phyloP scores from a whole-genome alignment of 305 asterid species.

The Fraxinus baroniana region DNA sequence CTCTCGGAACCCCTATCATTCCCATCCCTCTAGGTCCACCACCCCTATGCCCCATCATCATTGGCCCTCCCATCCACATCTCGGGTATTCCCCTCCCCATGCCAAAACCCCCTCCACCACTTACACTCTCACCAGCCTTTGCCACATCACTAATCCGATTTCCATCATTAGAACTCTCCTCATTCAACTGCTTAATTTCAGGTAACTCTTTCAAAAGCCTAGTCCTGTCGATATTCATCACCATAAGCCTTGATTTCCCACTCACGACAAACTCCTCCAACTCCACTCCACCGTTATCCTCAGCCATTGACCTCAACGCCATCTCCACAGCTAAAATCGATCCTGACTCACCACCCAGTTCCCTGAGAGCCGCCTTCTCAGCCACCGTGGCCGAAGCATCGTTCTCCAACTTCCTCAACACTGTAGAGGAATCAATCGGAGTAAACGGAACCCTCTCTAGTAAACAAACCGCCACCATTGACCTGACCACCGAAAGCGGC shows the following conservation, averaged over 20 bases:
- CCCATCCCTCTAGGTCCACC: conserved; percentile 80
- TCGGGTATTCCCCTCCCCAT: conserved; percentile 58
- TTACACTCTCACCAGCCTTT: conserved; percentile 38
- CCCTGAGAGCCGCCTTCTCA: conserved; percentile 77
- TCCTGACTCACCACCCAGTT: conserved; percentile 82
- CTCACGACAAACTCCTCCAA: conserved; percentile 79
- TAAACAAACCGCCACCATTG: conserved; percentile 91
- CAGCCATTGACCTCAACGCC: conserved; percentile 86
- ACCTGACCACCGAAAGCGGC: conserved; percentile 66
- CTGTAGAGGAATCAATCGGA: conserved; percentile 72
- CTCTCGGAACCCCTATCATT: conserved; percentile 83
- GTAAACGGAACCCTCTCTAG: conserved; percentile 79
- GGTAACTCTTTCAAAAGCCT: conserved; percentile 79
- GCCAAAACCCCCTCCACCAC: conserved; percentile 43
- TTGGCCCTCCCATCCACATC: conserved; percentile 65
- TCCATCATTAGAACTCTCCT: conserved; percentile 40
- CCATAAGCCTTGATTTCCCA: conserved; percentile 79
- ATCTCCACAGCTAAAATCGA: conserved; percentile 77
- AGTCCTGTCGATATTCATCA: conserved; percentile 79
- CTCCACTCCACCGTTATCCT: conserved; percentile 84
- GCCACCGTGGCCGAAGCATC: conserved; percentile 52
- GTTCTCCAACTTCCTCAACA: conserved; percentile 84
- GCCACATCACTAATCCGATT: conserved; percentile 34
- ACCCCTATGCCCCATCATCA: conserved; percentile 65
- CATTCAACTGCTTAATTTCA: conserved; percentile 62